Conservation (phyloP, 257 asterid genomes). For the Solanum virginianum region DNA sequence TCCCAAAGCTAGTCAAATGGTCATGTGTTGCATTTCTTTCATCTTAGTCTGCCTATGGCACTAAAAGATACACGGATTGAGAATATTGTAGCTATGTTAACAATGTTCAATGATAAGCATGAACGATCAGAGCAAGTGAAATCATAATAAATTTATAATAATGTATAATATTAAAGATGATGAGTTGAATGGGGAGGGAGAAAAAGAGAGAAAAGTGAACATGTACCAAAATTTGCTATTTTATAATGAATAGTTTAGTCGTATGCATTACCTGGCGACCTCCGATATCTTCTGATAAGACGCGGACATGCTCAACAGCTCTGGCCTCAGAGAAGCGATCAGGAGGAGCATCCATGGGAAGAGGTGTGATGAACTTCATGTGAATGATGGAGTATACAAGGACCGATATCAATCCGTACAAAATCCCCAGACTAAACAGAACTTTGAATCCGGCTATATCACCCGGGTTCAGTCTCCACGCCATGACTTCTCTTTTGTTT, state of each 20-base stretch:
- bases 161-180: too few species aligned
- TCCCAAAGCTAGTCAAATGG: background rate
- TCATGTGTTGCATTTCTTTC: background rate
- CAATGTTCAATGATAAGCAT: background rate
- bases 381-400: conserved; percentile 42
- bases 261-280: conserved; percentile 68
- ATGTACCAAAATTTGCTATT: background rate
- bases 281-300: conserved; percentile 75
- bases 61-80: background rate
- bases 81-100: background rate
- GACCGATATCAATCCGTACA: conserved; percentile 47
- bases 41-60: background rate
- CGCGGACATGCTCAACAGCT: conserved; percentile 89
- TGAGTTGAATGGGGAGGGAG: too few species aligned
- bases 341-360: conserved; percentile 66
- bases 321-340: conserved; percentile 90
- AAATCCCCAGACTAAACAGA: conserved; percentile 26
- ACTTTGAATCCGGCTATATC: conserved; percentile 69
- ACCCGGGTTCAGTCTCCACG: conserved; percentile 36
- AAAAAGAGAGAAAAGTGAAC: too few species aligned
- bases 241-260: too few species aligned
- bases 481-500: background rate
- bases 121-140: background rate
- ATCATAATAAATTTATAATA: too few species aligned
- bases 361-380: conserved; percentile 76